A percentile compares a stretch with the other conserved stretches of the same genome.
Conservation (phyloP, 805 yeast genomes). For the Candida orba region DNA sequence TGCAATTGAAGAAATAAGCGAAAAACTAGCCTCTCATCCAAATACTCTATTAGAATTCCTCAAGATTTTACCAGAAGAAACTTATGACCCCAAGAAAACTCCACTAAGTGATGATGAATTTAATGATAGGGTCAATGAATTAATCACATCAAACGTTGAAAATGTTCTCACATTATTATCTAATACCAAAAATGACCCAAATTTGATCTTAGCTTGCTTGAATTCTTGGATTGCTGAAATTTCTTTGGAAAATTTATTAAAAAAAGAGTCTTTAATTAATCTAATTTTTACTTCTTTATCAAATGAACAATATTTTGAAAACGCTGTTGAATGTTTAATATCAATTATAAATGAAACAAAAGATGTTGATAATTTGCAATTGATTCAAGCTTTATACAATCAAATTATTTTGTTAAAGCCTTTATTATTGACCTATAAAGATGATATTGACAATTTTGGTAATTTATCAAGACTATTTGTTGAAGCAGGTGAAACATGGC, state of each 20-base stretch:
- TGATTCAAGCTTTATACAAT: slow-evolving; percentile 60
- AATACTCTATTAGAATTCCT: slow-evolving; percentile 65
- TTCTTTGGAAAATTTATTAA: slow-evolving; percentile 62
- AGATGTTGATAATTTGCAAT: slow-evolving; percentile 57
- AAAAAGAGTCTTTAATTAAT: slow-evolving; percentile 54
- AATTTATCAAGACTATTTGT: slow-evolving; percentile 72
- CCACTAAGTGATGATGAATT: slow-evolving; percentile 81
- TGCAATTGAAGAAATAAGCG: slow-evolving; percentile 62
- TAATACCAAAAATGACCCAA: slow-evolving; percentile 23
- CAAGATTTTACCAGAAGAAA: slow-evolving; percentile 86
- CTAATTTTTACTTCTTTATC: slow-evolving; percentile 58
- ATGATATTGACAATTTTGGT: slow-evolving; percentile 49
- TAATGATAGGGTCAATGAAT: slow-evolving; percentile 49
- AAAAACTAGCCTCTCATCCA: slow-evolving; percentile 30
- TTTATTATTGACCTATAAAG: slow-evolving; percentile 33
- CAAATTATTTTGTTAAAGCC: slow-evolving; percentile 59
- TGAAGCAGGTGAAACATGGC: slow-evolving; percentile 96
- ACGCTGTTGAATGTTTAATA: slow-evolving; percentile 80
- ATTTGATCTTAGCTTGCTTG: slow-evolving; percentile 62
- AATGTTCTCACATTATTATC: slow-evolving; percentile 59
- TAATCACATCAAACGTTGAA: slow-evolving; percentile 61
- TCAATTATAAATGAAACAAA: slow-evolving; percentile 76
- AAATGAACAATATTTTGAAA: slow-evolving; percentile 65
- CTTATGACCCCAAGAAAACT: slow-evolving; percentile 66
- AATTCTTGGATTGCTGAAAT: slow-evolving; percentile 90